Conservation (phyloP, 2,329 filamentous ascomycete genomes). For the Botryotinia narcissicola region DNA sequence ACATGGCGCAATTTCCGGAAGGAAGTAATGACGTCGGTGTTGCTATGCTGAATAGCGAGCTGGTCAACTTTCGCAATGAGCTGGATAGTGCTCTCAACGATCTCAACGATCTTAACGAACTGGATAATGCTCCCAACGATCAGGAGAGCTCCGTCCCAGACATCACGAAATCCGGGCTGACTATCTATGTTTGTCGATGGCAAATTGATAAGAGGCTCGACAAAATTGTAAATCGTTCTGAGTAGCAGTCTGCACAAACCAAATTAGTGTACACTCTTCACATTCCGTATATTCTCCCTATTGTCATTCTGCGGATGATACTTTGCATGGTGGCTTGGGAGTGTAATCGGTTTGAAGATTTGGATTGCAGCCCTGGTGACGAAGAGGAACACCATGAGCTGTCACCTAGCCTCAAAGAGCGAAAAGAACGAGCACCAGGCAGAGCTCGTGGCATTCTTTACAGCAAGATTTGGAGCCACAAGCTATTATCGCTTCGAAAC, state of each 20-base stretch:
- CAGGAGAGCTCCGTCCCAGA: background rate
- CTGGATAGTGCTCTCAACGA: too few species aligned
- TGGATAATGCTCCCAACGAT: too few species aligned
- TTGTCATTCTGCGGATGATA: background rate
- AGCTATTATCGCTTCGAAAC: too few species aligned
- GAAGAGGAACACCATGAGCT: slow-evolving; percentile 33
- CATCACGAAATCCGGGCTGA: background rate
- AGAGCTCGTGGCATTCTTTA: too few species aligned
- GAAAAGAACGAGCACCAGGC: slow-evolving; percentile 31
- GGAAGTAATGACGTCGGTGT: background rate
- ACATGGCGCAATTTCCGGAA: rapidly evolving
- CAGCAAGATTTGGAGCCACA: too few species aligned
- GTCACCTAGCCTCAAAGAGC: slow-evolving; percentile 26
- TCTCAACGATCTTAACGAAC: too few species aligned
- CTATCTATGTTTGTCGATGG: background rate
- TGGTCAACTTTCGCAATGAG: background rate
- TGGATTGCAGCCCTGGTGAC: slow-evolving; percentile 27
- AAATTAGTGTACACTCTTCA: background rate
- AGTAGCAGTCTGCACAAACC: background rate
- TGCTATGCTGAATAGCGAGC: background rate
- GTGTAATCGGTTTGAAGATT: slow-evolving; percentile 21
- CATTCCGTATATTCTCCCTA: background rate
- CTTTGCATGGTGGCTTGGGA: too few species aligned
- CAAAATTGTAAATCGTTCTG: background rate
- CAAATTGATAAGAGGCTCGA: background rate